Conservation (phyloP, 331 rosid genomes). For the Dryas integrifolia region DNA sequence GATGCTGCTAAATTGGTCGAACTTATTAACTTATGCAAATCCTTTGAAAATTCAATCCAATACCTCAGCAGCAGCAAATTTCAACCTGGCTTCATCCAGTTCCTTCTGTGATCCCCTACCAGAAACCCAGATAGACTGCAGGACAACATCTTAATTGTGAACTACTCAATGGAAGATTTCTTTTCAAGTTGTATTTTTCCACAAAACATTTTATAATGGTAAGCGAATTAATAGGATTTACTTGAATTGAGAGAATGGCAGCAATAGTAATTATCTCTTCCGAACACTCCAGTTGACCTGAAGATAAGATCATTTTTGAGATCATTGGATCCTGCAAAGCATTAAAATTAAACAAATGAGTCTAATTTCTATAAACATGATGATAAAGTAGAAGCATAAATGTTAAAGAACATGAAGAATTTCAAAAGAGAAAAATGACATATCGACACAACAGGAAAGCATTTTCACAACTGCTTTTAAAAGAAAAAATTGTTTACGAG, state of each 20-base stretch:
- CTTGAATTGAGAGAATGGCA: constrained; percentile 87
- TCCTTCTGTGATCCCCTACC: constrained; percentile 89
- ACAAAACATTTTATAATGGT: neutral
- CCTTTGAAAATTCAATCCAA: constrained; percentile 9
- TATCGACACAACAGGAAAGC: neutral
- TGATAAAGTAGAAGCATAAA: neutral
- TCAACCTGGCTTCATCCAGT: constrained; percentile 88
- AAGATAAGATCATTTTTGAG: constrained; percentile 87
- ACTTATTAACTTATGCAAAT: neutral
- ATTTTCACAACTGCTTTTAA: neutral
- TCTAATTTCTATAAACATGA: neutral
- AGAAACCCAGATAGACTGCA: constrained; percentile 85
- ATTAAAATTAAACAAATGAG: constrained; percentile 4
- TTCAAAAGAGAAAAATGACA: constrained; percentile 1
- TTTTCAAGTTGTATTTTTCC: neutral
- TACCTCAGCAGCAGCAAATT: constrained; percentile 96
- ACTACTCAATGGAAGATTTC: constrained; percentile 8
- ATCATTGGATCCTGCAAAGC: constrained; percentile 83
- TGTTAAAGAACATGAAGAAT: constrained; percentile 3
- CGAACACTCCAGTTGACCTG: constrained; percentile 78
- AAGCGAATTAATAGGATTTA: constrained; percentile 31
- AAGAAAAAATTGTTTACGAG: neutral
- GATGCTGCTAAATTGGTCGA: neutral
- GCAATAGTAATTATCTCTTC: constrained; percentile 91
- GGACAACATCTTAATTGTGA: constrained; percentile 31